Percentiles rank a stretch among this genome's conserved stretches.
Conservation (phyloP, 2,329 filamentous ascomycete genomes). For the Raffaelea deltoideospora region DNA sequence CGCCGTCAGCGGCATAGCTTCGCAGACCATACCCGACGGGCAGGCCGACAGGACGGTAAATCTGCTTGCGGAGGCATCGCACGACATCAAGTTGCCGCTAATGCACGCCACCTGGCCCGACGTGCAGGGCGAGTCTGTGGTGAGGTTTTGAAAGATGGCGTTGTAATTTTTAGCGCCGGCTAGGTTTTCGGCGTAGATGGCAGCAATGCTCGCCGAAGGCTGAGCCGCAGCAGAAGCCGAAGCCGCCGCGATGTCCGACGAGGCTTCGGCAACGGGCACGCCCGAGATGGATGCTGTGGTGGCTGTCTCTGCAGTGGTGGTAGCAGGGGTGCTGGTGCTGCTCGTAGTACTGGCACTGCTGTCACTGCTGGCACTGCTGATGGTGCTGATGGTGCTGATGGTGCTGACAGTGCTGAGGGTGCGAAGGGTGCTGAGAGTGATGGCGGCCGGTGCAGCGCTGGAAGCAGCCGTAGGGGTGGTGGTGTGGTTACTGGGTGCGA, state of each 20-base stretch:
- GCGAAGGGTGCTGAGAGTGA: no score
- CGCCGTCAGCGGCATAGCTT: slow-evolving; percentile 37
- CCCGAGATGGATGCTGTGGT: no score
- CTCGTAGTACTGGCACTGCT: no score
- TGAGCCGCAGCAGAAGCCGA: not conserved
- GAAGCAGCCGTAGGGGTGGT: no score
- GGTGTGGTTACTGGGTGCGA: no score
- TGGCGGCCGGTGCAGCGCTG: no score
- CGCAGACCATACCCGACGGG: slow-evolving; percentile 24
- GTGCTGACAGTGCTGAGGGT: no score
- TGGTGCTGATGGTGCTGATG: no score
- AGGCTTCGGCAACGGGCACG: no score
- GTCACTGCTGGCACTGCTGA: no score
- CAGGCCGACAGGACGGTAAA: slow-evolving; percentile 27
- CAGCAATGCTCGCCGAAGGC: not conserved
- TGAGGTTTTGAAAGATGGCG: slow-evolving; percentile 26
- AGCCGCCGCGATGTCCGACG: not conserved
- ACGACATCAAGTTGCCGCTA: slow-evolving; percentile 30
- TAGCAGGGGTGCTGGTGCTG: no score
- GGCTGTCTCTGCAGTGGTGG: no score
- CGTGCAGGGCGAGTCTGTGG: slow-evolving; percentile 29
- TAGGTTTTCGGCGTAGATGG: slow-evolving; percentile 28
- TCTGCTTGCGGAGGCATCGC: slow-evolving; percentile 19
- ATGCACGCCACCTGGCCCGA: slow-evolving; percentile 36
- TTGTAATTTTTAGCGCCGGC: slow-evolving; percentile 30